phyloP scores from a whole-genome alignment of 305 asterid genomes.

The Fraxinus floribunda region DNA sequence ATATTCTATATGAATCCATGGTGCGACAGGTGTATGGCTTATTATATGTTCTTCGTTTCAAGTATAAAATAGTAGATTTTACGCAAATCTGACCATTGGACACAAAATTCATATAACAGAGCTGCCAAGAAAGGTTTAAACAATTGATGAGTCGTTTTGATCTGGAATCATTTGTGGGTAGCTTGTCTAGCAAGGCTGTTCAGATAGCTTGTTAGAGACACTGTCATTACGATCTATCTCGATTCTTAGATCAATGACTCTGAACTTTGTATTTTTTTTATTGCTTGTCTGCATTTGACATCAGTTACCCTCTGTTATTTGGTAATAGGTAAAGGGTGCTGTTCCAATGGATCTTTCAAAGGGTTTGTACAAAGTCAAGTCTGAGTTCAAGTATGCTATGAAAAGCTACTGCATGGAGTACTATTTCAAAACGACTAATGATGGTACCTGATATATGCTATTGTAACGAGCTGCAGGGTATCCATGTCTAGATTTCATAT shows the following conservation, averaged over 20 bases:
- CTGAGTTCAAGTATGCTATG: conserved; percentile 71
- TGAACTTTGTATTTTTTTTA: not conserved
- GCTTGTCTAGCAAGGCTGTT: not conserved
- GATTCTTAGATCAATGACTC: not conserved
- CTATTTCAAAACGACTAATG: conserved; percentile 55
- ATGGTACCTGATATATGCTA: conserved; percentile 45
- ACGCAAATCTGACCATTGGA: not conserved
- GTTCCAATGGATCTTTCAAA: conserved; percentile 44
- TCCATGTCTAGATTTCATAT: conserved; percentile 19
- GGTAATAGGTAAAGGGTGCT: conserved; percentile 71
- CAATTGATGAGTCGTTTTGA: not conserved
- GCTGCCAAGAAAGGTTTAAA: not conserved
- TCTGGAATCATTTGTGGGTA: not conserved
- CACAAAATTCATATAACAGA: not conserved
- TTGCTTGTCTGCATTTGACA: conserved; percentile 3
- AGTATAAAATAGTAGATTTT: not conserved
- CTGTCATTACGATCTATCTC: not conserved
- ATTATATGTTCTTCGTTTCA: not conserved
- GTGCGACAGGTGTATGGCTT: not conserved
- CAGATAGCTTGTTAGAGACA: not conserved
- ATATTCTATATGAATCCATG: not conserved
- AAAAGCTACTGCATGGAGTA: conserved; percentile 89
- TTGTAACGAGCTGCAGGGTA: conserved; percentile 5
- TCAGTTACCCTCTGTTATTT: conserved; percentile 21
- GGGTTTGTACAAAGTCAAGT: conserved; percentile 67